Evolutionary conservation across 2,329 filamentous ascomycete species (phyloP), one percentile per base, ranked within the genome.

Genomic region (Trichoderma sp.): DNA sequence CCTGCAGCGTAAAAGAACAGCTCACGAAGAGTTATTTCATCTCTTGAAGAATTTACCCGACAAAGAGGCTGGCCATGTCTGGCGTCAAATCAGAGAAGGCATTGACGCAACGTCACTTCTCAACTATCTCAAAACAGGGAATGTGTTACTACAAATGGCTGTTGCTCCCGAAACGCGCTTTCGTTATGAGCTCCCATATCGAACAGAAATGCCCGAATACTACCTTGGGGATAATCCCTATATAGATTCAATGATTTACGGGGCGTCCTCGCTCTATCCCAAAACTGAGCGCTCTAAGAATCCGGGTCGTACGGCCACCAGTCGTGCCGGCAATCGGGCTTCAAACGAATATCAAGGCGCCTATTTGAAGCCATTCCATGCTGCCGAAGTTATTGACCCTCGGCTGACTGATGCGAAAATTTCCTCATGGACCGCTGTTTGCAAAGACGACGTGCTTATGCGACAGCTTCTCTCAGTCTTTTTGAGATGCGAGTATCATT

Each of bases 161-260:
- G 69, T 81, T 11, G 68, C 73, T 0, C 79, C 80, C 15, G 79
- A 82, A 68, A 74, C 78, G 8, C 75, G 79, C 5, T 78, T 75
- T 43, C 79, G 79, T 30, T 81, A 79, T 67, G 77, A 79, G 57
- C 81, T 82, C 50, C 80, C 80, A 1, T 80, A 79, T 57, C 34
- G 28, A 13, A 30, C 64, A 17, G 26, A 66, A 39, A 72, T 73
- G 70, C 81, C 80, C 1, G 64, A 72, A 4, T 76, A 73, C 20
- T 71, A 79, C 13, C 39, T 73, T 23, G 69, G 20, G 12, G 47
- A 74, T 43, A 77, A 76, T 39, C 73, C 74, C 3, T 77, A 79
- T 30, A 62, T 77, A 8, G 11, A 66, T 1, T 73, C 75, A 8
- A 39, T 71, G 26, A 13, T 78, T 15, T 77, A 75, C 28, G 76